Percentiles rank a stretch among this genome's conserved stretches.
Evolutionary conservation across 345 rosid genomes (phyloP).

Genomic region (Hibiscus mutabilis): DNA sequence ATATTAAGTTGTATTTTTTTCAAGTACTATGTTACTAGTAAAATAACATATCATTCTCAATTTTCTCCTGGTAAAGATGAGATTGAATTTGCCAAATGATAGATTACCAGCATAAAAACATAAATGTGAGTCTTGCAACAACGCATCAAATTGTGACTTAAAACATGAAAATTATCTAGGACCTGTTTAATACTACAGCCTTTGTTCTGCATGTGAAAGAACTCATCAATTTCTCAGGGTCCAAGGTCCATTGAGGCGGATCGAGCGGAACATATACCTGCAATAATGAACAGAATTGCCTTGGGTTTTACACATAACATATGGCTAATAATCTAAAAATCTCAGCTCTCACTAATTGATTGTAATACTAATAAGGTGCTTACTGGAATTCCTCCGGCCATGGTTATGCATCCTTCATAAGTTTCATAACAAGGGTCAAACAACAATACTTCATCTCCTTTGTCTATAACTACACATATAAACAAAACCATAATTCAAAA

Average conservation of each 20-base stretch:
- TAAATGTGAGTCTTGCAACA: not conserved
- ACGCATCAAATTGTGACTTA: not conserved
- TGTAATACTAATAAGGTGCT: constrained; percentile 8
- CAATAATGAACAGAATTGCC: not conserved
- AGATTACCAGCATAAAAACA: not conserved
- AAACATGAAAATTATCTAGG: not conserved
- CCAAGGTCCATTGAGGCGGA: constrained; percentile 51
- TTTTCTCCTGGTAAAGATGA: too few species aligned
- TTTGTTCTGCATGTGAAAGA: constrained; percentile 41
- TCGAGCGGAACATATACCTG: constrained; percentile 55
- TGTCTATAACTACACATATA: constrained; percentile 32
- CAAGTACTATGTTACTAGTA: too few species aligned
- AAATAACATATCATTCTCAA: too few species aligned
- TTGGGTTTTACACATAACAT: not conserved
- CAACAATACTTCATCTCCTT: constrained; percentile 54
- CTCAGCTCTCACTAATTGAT: not conserved
- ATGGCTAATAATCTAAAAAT: not conserved
- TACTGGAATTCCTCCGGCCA: constrained; percentile 59
- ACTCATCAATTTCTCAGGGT: constrained; percentile 31
- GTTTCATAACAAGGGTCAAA: constrained; percentile 57
- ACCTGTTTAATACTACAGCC: constrained; percentile 57
- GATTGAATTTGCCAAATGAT: not conserved
- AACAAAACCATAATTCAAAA: not conserved
- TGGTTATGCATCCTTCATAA: constrained; percentile 38
- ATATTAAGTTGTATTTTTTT: too few species aligned